Percentiles rank a stretch among this genome's conserved stretches.
Evolutionary conservation across 371 early-diverging fungal species (phyloP).

Genomic region (Cokeromyces recurvatus): DNA sequence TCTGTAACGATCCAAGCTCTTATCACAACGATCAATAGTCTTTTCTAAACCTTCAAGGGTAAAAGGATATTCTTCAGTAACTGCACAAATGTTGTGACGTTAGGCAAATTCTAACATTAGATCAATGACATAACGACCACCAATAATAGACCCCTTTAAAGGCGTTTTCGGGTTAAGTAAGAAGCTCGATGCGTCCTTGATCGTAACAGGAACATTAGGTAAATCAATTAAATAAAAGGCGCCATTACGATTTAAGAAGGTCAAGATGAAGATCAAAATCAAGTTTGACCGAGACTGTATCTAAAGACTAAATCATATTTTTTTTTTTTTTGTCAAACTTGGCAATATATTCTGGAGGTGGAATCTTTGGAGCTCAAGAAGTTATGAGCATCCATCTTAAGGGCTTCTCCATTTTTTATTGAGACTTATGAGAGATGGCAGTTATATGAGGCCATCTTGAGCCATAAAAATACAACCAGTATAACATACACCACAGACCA

Average conservation of each 20-base stretch:
- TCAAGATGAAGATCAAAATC: conserved; percentile 40
- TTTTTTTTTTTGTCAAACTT: too few species aligned
- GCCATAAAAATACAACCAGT: conserved; percentile 38
- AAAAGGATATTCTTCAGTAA: conserved; percentile 42
- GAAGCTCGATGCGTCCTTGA: conserved; percentile 19
- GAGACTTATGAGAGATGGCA: conserved; percentile 21
- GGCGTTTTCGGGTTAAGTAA: conserved; percentile 28
- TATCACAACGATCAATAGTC: conserved; percentile 23
- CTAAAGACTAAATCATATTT: conserved; percentile 41
- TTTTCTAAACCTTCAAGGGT: conserved; percentile 21
- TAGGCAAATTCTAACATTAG: conserved; percentile 50
- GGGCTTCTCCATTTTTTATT: conserved; percentile 64
- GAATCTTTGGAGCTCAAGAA: conserved; percentile 42
- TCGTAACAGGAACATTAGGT: conserved; percentile 27
- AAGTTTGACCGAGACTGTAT: conserved; percentile 38
- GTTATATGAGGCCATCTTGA: conserved; percentile 29
- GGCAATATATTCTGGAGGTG: conserved; percentile 18
- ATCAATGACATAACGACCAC: conserved; percentile 35
- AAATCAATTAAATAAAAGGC: conserved; percentile 50
- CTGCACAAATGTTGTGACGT: conserved; percentile 45
- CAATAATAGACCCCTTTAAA: conserved; percentile 39
- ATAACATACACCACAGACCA: conserved; percentile 53
- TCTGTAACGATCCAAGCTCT: conserved; percentile 30
- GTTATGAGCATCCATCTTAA: conserved; percentile 63
- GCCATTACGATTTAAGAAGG: conserved; percentile 41